Conservation (phyloP, 257 asterid species). For the Vinca minor region DNA sequence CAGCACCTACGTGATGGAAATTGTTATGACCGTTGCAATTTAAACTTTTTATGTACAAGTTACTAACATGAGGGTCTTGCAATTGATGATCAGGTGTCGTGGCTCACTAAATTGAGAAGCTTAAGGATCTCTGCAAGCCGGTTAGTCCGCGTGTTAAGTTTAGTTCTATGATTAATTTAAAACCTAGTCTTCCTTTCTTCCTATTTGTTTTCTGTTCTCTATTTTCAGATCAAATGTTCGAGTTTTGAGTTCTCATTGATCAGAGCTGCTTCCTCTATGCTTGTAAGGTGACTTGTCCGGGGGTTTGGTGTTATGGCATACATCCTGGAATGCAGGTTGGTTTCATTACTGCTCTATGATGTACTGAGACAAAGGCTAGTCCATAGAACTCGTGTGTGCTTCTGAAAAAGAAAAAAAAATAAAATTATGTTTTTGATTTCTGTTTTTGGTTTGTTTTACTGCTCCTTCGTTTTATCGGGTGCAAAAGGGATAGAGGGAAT, state of each 20-base stretch:
- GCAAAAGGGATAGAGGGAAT: too few relatives aligned
- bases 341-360: background rate
- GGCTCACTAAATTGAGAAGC: constrained; percentile 83
- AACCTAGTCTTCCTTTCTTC: constrained; percentile 1
- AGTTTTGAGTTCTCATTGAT: background rate
- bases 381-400: background rate
- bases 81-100: constrained; percentile 64
- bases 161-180: background rate
- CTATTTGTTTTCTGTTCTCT: background rate
- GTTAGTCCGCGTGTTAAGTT: constrained; percentile 19
- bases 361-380: background rate
- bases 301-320: background rate
- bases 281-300: background rate
- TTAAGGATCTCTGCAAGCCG: constrained; percentile 22
- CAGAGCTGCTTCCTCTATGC: background rate
- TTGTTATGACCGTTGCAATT: background rate
- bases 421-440: too few relatives aligned
- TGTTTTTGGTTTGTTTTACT: too few relatives aligned
- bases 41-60: background rate
- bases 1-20: constrained; percentile 1
- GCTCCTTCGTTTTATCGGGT: too few relatives aligned
- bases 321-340: background rate
- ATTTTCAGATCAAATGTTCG: constrained; percentile 14
- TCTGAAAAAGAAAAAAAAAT: too few relatives aligned
- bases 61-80: constrained; percentile 16